phyloP scores from a whole-genome alignment of 345 rosid species.

The Syzygium aqueum region DNA sequence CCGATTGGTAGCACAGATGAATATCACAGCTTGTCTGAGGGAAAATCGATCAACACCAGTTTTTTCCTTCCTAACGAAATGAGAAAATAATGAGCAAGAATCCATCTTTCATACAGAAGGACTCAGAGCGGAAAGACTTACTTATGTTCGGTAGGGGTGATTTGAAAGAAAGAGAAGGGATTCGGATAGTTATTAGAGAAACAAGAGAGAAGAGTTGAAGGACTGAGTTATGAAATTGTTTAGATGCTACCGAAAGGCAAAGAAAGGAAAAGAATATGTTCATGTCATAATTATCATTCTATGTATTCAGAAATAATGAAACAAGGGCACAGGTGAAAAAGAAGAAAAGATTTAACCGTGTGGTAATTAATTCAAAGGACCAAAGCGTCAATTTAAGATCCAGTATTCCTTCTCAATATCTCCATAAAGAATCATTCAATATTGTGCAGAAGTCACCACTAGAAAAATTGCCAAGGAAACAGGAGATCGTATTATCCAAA shows the following conservation, averaged over 20 bases:
- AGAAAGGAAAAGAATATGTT: background rate
- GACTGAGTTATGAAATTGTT: background rate
- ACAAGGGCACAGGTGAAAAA: background rate
- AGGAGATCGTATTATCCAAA: background rate
- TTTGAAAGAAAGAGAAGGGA: background rate
- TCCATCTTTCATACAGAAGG: background rate
- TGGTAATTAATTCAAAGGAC: background rate
- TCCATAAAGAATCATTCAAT: background rate
- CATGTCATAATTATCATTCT: background rate
- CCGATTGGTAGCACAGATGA: slow-evolving; percentile 96
- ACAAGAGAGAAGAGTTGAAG: background rate
- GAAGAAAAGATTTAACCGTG: background rate
- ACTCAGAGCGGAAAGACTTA: background rate
- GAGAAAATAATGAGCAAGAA: background rate
- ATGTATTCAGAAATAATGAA: background rate
- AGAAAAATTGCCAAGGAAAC: background rate
- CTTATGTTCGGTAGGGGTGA: background rate
- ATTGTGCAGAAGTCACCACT: background rate
- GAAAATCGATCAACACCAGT: slow-evolving; percentile 87
- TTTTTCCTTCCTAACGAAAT: slow-evolving; percentile 60
- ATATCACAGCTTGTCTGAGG: slow-evolving; percentile 91
- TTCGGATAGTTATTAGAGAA: background rate
- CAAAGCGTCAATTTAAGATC: background rate
- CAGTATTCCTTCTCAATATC: background rate
- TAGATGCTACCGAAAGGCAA: background rate